Evolutionary conservation across 257 asterid species (phyloP).

Genomic region (Solanum lycopersicoides): DNA sequence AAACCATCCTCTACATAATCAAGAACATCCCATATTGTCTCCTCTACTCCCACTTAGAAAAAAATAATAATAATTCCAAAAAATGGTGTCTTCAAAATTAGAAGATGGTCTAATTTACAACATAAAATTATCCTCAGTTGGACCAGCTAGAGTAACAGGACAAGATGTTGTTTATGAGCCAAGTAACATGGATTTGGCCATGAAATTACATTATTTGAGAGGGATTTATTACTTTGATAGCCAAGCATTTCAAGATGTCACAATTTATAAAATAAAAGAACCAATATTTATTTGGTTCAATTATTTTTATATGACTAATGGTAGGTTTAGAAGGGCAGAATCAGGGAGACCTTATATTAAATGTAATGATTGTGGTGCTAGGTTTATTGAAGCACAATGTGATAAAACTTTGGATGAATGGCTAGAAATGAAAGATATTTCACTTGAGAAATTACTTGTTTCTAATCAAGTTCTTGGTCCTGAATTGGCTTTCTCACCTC

Average conservation of each 20-base stretch:
- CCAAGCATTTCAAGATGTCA: constrained; percentile 44
- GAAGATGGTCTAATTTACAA: constrained; percentile 32
- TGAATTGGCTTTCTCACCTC: constrained; percentile 65
- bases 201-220: constrained; percentile 75
- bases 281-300: constrained; percentile 51
- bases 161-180: constrained; percentile 41
- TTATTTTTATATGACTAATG: constrained; percentile 26
- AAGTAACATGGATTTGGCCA: constrained; percentile 54
- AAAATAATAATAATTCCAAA: too few relatives aligned
- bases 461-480: constrained; percentile 50
- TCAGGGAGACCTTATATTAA: constrained; percentile 69
- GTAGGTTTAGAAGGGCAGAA: constrained; percentile 52
- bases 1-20: neutral
- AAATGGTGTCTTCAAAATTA: constrained; percentile 25
- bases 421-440: constrained; percentile 26
- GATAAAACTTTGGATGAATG: constrained; percentile 52
- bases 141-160: constrained; percentile 55
- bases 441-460: constrained; percentile 30
- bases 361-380: constrained; percentile 77
- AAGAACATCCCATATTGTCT: neutral
- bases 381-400: constrained; percentile 61
- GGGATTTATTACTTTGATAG: constrained; percentile 49
- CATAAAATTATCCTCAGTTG: constrained; percentile 60
- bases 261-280: constrained; percentile 39
- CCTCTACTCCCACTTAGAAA: neutral